These are phyloP conservation scores for Skeletonema marinoi DNA, from an alignment of 108 stramenopile species.

Conservation along the genomic window DNA sequence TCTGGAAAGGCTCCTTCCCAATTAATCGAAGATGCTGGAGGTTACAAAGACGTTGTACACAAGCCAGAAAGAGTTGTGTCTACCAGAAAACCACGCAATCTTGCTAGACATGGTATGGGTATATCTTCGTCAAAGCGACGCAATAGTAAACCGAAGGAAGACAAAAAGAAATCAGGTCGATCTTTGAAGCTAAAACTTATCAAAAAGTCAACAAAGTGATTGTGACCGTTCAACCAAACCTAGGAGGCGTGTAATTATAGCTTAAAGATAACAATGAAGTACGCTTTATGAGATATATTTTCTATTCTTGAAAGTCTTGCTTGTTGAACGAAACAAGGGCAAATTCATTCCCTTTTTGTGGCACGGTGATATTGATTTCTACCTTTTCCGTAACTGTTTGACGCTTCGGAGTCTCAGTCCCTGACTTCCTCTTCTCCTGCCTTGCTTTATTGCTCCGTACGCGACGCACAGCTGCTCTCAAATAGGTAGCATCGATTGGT, in stretches of 20 bases:
- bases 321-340: background rate
- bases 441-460: constrained; percentile 71
- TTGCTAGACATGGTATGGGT: background rate
- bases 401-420: background rate
- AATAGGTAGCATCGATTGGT: constrained; percentile 57
- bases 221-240: no score
- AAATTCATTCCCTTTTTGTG: background rate
- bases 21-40: background rate
- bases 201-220: background rate
- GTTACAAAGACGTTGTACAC: background rate
- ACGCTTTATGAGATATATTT: no score
- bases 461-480: constrained; percentile 72
- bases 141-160: background rate
- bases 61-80: background rate
- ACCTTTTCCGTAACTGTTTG: background rate
- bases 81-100: background rate
- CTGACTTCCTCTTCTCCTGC: constrained; percentile 37
- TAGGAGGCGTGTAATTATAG: no score
- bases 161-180: background rate
- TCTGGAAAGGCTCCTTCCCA: background rate
- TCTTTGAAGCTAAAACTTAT: background rate
- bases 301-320: background rate
- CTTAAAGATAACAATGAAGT: no score
- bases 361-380: background rate
- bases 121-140: background rate